Conservation (phyloP, 2,329 filamentous ascomycete species). For the Magnaporthales sp. region DNA sequence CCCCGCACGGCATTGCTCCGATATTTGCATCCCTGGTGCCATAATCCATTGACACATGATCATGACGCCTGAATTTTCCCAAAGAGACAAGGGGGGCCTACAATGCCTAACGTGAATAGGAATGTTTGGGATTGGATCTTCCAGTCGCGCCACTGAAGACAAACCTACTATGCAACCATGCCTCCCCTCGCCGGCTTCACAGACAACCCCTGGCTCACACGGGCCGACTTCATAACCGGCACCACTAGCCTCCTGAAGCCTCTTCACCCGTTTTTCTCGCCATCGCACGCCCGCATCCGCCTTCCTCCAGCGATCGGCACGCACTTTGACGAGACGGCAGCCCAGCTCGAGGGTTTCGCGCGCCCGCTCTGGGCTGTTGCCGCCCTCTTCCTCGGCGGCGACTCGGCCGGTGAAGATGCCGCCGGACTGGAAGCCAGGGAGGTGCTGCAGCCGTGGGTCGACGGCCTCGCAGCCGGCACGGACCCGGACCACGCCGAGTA, state of each 20-base stretch:
- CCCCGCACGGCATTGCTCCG: neutral
- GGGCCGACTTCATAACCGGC: conserved; percentile 25
- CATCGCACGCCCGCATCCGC: conserved; percentile 23
- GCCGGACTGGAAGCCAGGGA: too few species aligned
- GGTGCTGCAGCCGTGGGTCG: conserved; percentile 19
- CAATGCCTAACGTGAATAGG: too few species aligned
- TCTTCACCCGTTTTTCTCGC: conserved; percentile 21
- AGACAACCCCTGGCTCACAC: conserved; percentile 27
- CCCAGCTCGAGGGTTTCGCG: conserved; percentile 36
- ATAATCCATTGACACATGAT: neutral
- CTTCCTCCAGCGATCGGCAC: conserved; percentile 27
- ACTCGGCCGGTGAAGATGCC: neutral
- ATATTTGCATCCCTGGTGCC: neutral
- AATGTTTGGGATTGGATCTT: too few species aligned
- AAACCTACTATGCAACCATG: conserved; percentile 16
- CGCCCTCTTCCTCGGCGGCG: conserved; percentile 5
- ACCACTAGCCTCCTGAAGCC: conserved; percentile 24
- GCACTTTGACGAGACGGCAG: conserved; percentile 33
- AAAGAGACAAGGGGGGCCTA: too few species aligned
- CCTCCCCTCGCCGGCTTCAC: conserved; percentile 29
- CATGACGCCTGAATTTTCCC: neutral
- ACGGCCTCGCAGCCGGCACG: conserved; percentile 21
- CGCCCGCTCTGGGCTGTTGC: conserved; percentile 23
- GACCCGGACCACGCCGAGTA: conserved; percentile 28
- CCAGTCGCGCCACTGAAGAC: neutral